Percentiles rank a stretch among this genome's conserved stretches.
phyloP scores from a whole-genome alignment of 2,329 filamentous ascomycete genomes.

The Endoconidiophora laricicola region DNA sequence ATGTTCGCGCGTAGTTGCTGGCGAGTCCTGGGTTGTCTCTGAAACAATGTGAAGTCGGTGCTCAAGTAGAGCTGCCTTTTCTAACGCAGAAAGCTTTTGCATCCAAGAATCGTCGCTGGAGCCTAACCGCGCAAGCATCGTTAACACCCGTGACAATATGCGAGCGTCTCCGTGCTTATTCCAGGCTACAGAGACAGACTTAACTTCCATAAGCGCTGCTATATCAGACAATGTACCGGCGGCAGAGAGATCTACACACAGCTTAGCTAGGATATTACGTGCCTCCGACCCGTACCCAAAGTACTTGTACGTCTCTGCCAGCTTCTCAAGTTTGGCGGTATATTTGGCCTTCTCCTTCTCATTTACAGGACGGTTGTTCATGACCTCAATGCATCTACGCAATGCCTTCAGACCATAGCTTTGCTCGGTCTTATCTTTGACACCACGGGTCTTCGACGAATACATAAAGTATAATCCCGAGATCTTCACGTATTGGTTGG shows the following conservation, averaged over 20 bases:
- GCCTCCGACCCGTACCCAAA: constrained; percentile 39
- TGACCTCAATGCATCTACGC: constrained; percentile 44
- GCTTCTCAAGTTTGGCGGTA: constrained; percentile 46
- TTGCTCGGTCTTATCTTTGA: constrained; percentile 25
- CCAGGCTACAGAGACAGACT: constrained; percentile 38
- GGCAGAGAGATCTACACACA: constrained; percentile 45
- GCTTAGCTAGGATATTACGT: constrained; percentile 37
- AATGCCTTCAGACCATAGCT: constrained; percentile 36
- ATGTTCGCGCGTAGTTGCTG: constrained; percentile 28
- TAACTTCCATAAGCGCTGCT: constrained; percentile 29
- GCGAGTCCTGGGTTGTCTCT: constrained; percentile 19
- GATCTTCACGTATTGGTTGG: constrained; percentile 45
- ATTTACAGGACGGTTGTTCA: constrained; percentile 34
- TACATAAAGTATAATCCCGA: constrained; percentile 57
- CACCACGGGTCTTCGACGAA: constrained; percentile 22
- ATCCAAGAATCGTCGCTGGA: constrained; percentile 40
- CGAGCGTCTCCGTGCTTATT: constrained; percentile 30
- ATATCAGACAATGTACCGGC: constrained; percentile 39
- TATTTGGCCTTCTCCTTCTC: constrained; percentile 46
- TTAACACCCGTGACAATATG: constrained; percentile 40
- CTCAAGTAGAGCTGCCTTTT: constrained; percentile 42
- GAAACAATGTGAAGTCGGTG: constrained; percentile 22
- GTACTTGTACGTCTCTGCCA: constrained; percentile 43
- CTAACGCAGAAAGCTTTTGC: constrained; percentile 31
- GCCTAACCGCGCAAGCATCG: constrained; percentile 39